These are phyloP conservation scores for Suillus occidentalis DNA, from an alignment of 768 basidiomycete genomes.

Conservation along the genomic window DNA sequence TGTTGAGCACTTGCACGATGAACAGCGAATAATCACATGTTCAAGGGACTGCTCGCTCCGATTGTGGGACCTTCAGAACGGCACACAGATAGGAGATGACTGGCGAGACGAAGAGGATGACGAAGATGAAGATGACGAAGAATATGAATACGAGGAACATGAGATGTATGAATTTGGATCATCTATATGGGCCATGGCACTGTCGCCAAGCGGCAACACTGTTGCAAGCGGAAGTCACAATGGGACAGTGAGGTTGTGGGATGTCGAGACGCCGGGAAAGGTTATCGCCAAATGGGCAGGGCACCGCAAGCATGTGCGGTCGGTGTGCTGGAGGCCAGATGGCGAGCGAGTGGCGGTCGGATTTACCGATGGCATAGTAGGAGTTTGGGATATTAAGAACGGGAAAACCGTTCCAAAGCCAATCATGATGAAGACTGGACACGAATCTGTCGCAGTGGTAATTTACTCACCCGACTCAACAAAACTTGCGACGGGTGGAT, in stretches of 20 bases:
- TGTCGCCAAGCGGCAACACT: background rate
- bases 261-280: background rate
- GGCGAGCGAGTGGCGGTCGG: background rate
- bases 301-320: background rate
- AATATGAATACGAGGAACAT: background rate
- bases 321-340: background rate
- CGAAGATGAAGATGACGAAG: background rate
- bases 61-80: background rate
- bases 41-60: background rate
- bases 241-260: background rate
- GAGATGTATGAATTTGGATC: background rate
- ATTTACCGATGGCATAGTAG: background rate
- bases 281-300: background rate
- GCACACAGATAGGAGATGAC: background rate
- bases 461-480: background rate
- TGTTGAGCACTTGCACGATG: background rate
- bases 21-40: background rate
- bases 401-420: background rate
- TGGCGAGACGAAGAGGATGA: background rate
- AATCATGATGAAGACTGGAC: background rate
- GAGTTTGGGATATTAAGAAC: background rate
- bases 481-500: background rate
- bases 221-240: background rate
- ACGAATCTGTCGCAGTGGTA: background rate
- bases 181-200: background rate